Conservation (phyloP, 2,329 filamentous ascomycete genomes). For the Exserohilum turcica region DNA sequence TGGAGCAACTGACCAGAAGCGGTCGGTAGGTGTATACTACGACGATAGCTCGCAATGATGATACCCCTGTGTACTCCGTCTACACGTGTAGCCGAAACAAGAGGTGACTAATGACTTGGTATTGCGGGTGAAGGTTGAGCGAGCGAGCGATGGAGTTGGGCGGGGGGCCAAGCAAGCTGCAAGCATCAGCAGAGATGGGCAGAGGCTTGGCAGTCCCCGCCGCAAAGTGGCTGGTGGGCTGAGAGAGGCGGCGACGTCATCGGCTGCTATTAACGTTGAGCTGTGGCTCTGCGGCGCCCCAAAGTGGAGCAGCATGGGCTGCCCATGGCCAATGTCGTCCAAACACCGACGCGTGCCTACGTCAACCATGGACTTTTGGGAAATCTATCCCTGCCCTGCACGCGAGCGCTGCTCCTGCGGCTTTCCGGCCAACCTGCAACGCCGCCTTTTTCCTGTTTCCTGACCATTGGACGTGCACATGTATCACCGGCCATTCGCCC, state of each 20-base stretch:
- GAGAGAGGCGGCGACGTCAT: conserved; percentile 33
- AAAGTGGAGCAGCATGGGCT: conserved; percentile 22
- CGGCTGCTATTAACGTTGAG: conserved; percentile 16
- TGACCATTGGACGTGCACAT: background rate
- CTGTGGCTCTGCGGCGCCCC: conserved; percentile 26
- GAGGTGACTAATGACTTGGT: background rate
- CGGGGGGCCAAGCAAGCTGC: background rate
- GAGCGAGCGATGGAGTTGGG: background rate
- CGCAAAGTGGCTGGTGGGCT: conserved; percentile 15
- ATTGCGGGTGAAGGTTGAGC: too few species aligned
- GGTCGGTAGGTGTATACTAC: background rate
- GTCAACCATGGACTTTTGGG: conserved; percentile 28
- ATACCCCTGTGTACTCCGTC: conserved; percentile 9
- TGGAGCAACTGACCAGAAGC: conserved; percentile 60
- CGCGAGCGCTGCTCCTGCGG: conserved; percentile 11
- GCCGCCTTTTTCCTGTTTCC: conserved; percentile 20
- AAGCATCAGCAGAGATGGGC: conserved; percentile 2
- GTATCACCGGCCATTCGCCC: background rate
- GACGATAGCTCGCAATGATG: conserved; percentile 10
- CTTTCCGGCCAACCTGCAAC: conserved; percentile 6
- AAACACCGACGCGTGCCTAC: conserved; percentile 20
- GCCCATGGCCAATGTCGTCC: conserved; percentile 11
- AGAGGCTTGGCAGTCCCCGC: conserved; percentile 21
- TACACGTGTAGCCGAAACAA: background rate
- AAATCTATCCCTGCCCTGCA: conserved; percentile 13